Evolutionary conservation across 108 stramenopile species (phyloP), one percentile per base, ranked within the genome.

Genomic region (Pseudonitzschia delicatissima): DNA sequence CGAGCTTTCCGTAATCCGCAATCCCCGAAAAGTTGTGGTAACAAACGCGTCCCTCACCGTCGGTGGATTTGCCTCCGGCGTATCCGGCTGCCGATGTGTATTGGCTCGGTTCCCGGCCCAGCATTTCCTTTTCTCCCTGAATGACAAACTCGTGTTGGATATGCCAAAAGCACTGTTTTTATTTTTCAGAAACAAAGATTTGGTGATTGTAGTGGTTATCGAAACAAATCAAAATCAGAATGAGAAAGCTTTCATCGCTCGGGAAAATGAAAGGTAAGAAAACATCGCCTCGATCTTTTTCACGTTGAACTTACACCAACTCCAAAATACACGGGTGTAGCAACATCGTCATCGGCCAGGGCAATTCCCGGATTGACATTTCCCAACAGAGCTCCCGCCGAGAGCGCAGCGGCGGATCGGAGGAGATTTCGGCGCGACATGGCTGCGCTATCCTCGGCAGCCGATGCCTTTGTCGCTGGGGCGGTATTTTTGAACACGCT

Each of bases 101-200:
- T 57, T 84, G 72, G 12, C 63, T 33, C 39, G 87, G 87, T 18
- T 60, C 48, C 9, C 93, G 73, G 0, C 77, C 80, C 23, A 95
- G 74, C 20, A 94, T 77, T 4, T 40, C 61, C 20, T 76, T 71
- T 80, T 96, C 95, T 23, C 91, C 92, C 31, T 55, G 53, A 36
- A 84, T 74, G 5, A 92, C 82, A 53, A 95, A 90, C 71, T 95
- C 94, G 77, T 93, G 94, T 72, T 95, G 90, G 44, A 87, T 82
- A 40, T 91, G 90, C 90, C 86, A 90, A 67, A 84, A 87, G 72
- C 91, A 92, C 69, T 69, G n/a, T 35, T 33, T 15, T 25, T 55
- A 49, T 39, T 39, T 39, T 39, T 11, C 37, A 66, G 15, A 47
- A 21, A 50, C 32, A 32, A 7, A 48, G 13, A 1, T 0, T 17